Conservation (phyloP, 768 basidiomycete species). For the Russula compacta region DNA sequence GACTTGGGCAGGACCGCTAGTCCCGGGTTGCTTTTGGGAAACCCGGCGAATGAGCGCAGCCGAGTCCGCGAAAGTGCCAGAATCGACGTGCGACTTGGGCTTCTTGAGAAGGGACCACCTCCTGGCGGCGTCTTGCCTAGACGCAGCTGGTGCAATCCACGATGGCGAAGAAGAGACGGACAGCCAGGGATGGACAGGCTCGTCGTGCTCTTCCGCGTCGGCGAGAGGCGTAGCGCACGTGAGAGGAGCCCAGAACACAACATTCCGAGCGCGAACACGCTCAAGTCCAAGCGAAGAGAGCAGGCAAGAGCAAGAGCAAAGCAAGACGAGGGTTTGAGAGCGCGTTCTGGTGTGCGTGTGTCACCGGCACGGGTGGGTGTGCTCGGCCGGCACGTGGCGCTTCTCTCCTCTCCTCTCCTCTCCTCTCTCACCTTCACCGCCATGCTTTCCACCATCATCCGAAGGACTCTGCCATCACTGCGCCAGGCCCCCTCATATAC, state of each 20-base stretch:
- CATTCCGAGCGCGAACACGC: neutral
- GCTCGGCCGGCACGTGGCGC: no score
- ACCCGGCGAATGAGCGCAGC: neutral
- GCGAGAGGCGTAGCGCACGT: neutral
- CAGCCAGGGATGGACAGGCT: neutral
- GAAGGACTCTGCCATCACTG: slow-evolving; percentile 19
- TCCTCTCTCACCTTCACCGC: neutral
- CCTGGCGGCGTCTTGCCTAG: neutral
- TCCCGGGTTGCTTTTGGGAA: neutral
- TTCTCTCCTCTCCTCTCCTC: no score
- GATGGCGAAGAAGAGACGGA: neutral
- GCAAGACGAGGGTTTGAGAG: no score
- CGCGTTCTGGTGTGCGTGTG: no score
- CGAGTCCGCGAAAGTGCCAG: neutral
- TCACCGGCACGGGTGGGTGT: no score
- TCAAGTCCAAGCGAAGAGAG: neutral
- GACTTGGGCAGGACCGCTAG: slow-evolving; percentile 3
- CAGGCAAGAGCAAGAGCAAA: no score
- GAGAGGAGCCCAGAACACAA: neutral
- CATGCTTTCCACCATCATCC: slow-evolving; percentile 24
- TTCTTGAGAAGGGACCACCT: neutral
- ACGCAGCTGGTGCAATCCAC: neutral
- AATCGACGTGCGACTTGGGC: neutral
- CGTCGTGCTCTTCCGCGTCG: neutral
- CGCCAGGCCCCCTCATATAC: slow-evolving; percentile 18